Conservation (phyloP, 2,329 filamentous ascomycete genomes). For the Penicillium corylophilum region DNA sequence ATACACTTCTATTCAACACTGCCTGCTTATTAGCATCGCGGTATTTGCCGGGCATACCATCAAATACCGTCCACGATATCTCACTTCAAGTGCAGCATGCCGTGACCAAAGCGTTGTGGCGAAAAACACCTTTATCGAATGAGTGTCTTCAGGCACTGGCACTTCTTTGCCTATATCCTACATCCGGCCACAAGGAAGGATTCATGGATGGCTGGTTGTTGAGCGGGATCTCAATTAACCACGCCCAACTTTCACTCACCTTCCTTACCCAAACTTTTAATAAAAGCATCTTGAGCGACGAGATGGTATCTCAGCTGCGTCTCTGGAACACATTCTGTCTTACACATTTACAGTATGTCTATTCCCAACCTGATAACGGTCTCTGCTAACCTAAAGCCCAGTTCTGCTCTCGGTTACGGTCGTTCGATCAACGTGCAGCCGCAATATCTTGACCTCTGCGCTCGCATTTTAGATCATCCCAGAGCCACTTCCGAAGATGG, state of each 20-base stretch:
- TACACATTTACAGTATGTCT: slow-evolving; percentile 34
- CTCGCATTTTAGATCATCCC: slow-evolving; percentile 32
- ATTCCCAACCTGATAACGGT: not conserved
- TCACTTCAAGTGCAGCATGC: slow-evolving; percentile 35
- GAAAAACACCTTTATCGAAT: slow-evolving; percentile 28
- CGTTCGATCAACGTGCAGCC: slow-evolving; percentile 31
- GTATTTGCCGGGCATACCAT: slow-evolving; percentile 33
- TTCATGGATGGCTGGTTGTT: slow-evolving; percentile 38
- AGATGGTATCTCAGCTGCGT: slow-evolving; percentile 32
- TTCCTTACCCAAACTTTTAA: slow-evolving; percentile 17
- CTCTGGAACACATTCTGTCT: slow-evolving; percentile 37
- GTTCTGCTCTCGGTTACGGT: slow-evolving; percentile 33
- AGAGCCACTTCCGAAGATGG: slow-evolving; percentile 31
- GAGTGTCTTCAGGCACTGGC: slow-evolving; percentile 34
- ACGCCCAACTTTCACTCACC: slow-evolving; percentile 27
- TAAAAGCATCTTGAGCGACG: slow-evolving; percentile 28
- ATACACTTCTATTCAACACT: slow-evolving; percentile 35
- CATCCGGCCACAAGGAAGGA: slow-evolving; percentile 33
- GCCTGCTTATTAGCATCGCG: slow-evolving; percentile 35
- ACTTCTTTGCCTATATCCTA: slow-evolving; percentile 34
- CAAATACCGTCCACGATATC: slow-evolving; percentile 28
- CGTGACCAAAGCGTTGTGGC: slow-evolving; percentile 31
- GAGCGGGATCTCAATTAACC: slow-evolving; percentile 38
- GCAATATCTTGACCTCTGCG: slow-evolving; percentile 32
- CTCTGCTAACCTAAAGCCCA: slow-evolving; percentile 13